Conservation (phyloP, 371 early-diverging fungal species). For the Mucor sp. region DNA sequence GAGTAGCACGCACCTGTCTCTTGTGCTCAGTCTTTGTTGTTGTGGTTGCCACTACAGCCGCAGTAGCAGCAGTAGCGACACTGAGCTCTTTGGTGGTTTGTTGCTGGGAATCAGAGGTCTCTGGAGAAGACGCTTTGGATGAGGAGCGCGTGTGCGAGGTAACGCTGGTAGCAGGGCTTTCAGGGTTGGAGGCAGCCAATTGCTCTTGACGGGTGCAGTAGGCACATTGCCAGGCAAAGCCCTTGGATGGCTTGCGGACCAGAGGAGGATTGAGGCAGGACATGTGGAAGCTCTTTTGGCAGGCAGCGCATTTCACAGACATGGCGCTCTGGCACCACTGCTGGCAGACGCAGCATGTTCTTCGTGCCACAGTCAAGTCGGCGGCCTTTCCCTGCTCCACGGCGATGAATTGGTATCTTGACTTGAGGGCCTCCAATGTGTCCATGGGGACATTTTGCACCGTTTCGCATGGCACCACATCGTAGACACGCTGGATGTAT, state of each 20-base stretch:
- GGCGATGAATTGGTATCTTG: conserved; percentile 78
- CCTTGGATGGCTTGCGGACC: conserved; percentile 72
- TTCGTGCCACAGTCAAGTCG: conserved; percentile 70
- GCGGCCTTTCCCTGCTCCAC: conserved; percentile 81
- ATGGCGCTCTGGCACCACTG: conserved; percentile 70
- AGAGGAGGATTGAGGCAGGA: conserved; percentile 77
- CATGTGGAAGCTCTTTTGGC: conserved; percentile 78
- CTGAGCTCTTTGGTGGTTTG: neutral
- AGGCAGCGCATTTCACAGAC: conserved; percentile 71
- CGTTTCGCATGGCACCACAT: conserved; percentile 76
- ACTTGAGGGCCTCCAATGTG: conserved; percentile 63
- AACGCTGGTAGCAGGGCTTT: neutral
- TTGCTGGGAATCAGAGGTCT: neutral
- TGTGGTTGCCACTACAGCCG: neutral
- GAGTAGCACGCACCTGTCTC: conserved; percentile 8
- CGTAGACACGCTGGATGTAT: conserved; percentile 85
- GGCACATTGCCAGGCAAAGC: conserved; percentile 84
- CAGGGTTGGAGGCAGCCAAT: conserved; percentile 3
- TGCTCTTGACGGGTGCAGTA: conserved; percentile 55
- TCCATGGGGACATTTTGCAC: conserved; percentile 81
- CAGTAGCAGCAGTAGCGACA: neutral
- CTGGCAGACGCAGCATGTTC: conserved; percentile 77
- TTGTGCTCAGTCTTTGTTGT: neutral
- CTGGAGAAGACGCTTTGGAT: conserved; percentile 1
- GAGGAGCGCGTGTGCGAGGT: neutral